phyloP scores from a whole-genome alignment of 805 yeast species.

The Wickerhamomyces ciferrii region DNA sequence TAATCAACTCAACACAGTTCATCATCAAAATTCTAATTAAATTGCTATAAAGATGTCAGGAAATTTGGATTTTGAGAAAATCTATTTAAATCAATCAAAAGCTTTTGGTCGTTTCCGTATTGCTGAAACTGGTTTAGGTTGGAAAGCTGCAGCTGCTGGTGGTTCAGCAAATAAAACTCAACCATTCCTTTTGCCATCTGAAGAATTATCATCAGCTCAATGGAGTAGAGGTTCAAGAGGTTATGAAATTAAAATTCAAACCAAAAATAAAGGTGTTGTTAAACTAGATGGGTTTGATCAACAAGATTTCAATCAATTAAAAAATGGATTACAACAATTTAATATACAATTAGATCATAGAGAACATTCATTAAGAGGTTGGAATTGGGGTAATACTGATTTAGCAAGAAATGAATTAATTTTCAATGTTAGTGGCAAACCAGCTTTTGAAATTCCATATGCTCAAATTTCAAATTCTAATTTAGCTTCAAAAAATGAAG shows the following conservation, averaged over 20 bases:
- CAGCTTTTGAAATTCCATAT: constrained; percentile 90
- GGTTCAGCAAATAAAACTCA: constrained; percentile 44
- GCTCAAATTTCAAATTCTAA: constrained; percentile 75
- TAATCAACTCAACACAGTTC: no score
- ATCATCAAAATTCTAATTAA: no score
- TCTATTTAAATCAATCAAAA: constrained; percentile 83
- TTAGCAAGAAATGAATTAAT: constrained; percentile 88
- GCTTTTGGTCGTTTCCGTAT: constrained; percentile 86
- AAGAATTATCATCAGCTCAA: constrained; percentile 69
- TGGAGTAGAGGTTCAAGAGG: constrained; percentile 97
- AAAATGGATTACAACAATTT: constrained; percentile 79
- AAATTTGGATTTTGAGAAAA: constrained; percentile 74
- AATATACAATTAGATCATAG: constrained; percentile 67
- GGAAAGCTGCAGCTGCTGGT: constrained; percentile 69
- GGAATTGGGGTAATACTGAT: constrained; percentile 98
- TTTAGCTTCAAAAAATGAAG: constrained; percentile 88
- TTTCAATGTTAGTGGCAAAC: constrained; percentile 81
- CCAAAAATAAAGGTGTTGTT: constrained; percentile 82
- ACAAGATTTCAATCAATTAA: constrained; percentile 75
- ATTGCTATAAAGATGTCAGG: not conserved
- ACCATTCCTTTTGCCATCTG: constrained; percentile 87
- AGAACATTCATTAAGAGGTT: constrained; percentile 94
- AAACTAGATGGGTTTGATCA: constrained; percentile 88
- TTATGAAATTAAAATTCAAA: constrained; percentile 81
- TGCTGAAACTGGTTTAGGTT: constrained; percentile 95